These are phyloP conservation scores for Micractinium conductrix DNA, from an alignment of 139 green algal genomes.

Conservation along the genomic window DNA sequence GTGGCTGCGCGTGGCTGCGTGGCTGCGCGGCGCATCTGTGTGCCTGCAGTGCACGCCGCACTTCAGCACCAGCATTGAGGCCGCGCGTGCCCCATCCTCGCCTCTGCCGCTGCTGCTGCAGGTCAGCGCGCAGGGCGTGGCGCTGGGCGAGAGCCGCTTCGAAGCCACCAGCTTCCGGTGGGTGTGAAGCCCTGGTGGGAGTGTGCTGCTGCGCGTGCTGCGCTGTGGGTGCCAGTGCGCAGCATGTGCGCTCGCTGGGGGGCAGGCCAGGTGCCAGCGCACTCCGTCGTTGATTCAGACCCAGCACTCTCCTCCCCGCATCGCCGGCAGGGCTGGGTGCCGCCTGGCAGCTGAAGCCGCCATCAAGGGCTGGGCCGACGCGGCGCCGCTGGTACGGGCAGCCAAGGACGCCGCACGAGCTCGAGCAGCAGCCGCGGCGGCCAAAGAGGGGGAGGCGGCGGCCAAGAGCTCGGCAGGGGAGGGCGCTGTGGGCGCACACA, in stretches of 20 bases:
- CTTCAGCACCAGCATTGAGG: neutral
- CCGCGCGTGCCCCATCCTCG: neutral
- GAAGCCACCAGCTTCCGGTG: constrained; percentile 10
- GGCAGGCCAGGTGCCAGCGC: too few species aligned
- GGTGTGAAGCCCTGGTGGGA: fast-evolving
- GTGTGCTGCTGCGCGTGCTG: too few species aligned
- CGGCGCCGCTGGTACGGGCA: neutral
- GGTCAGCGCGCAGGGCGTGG: constrained; percentile 8
- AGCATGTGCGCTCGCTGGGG: too few species aligned
- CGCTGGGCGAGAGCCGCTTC: constrained; percentile 23
- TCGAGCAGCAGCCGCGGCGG: neutral
- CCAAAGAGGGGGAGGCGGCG: neutral
- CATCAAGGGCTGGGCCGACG: neutral
- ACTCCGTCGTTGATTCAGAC: too few species aligned
- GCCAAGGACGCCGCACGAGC: neutral
- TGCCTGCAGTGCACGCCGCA: neutral
- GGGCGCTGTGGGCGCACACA: too few species aligned
- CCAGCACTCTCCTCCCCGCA: too few species aligned
- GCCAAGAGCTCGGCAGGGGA: too few species aligned
- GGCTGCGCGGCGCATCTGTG: neutral
- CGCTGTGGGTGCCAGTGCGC: too few species aligned
- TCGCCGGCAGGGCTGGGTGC: neutral
- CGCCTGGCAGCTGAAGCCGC: constrained; percentile 13
- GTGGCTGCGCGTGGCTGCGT: too few species aligned
- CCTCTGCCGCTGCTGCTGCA: neutral